These are phyloP conservation scores for Ogataea zsoltii DNA, from an alignment of 805 yeast species.

Conservation along the genomic window DNA sequence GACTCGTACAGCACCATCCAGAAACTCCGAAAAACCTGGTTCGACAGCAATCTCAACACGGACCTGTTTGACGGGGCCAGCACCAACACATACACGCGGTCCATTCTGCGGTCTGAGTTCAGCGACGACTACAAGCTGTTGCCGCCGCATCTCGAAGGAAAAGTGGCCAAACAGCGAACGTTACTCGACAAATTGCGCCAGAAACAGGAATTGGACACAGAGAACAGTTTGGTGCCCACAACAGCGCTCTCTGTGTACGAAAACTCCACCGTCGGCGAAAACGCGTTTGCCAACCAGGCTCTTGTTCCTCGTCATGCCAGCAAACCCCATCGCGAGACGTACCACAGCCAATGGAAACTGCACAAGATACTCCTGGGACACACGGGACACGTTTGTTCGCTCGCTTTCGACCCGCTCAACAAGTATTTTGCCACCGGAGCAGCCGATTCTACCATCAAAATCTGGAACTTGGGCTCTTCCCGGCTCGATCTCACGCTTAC, in stretches of 20 bases:
- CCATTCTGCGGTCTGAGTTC: conserved; percentile 13
- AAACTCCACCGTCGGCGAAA: conserved; percentile 14
- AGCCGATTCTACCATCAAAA: conserved; percentile 81
- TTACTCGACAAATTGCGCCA: conserved; percentile 24
- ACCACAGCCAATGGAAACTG: conserved; percentile 72
- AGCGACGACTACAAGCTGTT: conserved; percentile 9
- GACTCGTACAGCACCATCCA: conserved; percentile 7
- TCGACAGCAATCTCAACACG: conserved; percentile 4
- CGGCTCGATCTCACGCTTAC: conserved; percentile 72
- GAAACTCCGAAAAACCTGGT: conserved; percentile 9
- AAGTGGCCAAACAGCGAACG: conserved; percentile 10
- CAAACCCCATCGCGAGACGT: conserved; percentile 24
- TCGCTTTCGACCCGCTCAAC: conserved; percentile 82
- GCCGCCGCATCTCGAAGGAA: conserved; percentile 18
- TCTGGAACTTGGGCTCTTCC: conserved; percentile 86
- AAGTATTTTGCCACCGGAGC: conserved; percentile 93
- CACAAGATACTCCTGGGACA: conserved; percentile 82
- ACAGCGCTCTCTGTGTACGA: conserved; percentile 17
- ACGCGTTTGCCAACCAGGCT: conserved; percentile 26
- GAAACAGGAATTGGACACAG: conserved; percentile 7
- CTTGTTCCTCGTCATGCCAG: conserved; percentile 24
- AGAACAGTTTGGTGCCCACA: neutral
- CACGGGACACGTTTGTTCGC: conserved; percentile 87
- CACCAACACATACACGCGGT: conserved; percentile 11
- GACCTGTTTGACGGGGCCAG: conserved; percentile 9